A percentile compares a stretch with the other conserved stretches of the same genome.
phyloP scores from a whole-genome alignment of 2,329 filamentous ascomycete genomes.

The Beauveria asiatica region DNA sequence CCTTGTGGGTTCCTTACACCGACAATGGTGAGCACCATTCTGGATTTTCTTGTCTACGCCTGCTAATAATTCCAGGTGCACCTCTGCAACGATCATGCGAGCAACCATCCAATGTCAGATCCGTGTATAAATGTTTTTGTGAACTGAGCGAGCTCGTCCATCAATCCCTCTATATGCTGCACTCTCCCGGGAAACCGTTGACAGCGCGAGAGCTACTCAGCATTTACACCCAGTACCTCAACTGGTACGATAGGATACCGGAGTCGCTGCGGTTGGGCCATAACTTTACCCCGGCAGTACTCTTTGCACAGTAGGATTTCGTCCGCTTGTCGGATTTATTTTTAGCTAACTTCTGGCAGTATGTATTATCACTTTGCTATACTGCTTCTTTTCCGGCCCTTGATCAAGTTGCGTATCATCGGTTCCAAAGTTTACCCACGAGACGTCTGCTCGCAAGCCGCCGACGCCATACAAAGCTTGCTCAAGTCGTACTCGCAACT shows the following conservation, averaged over 20 bases:
- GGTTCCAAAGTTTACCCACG: slow-evolving; percentile 55
- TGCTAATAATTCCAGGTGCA: slow-evolving; percentile 29
- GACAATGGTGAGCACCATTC: slow-evolving; percentile 42
- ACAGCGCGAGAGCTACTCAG: slow-evolving; percentile 55
- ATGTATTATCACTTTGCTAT: slow-evolving; percentile 66
- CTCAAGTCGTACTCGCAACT: slow-evolving; percentile 48
- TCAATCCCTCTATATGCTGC: slow-evolving; percentile 62
- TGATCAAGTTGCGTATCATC: slow-evolving; percentile 57
- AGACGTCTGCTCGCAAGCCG: slow-evolving; percentile 56
- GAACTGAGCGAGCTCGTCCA: slow-evolving; percentile 67
- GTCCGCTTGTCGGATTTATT: background rate
- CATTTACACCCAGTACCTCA: slow-evolving; percentile 59
- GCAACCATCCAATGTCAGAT: slow-evolving; percentile 59
- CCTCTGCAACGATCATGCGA: slow-evolving; percentile 47
- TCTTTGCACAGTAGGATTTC: slow-evolving; percentile 60
- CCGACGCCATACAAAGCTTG: slow-evolving; percentile 50
- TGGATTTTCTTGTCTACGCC: background rate
- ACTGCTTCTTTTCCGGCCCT: slow-evolving; percentile 64
- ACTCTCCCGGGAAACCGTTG: slow-evolving; percentile 58
- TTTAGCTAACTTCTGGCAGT: slow-evolving; percentile 26
- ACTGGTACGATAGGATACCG: slow-evolving; percentile 64
- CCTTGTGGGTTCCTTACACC: slow-evolving; percentile 50
- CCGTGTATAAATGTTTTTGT: slow-evolving; percentile 60
- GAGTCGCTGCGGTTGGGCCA: slow-evolving; percentile 54
- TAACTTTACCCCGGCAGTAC: slow-evolving; percentile 63